These are phyloP conservation scores for Trichoderma polysporum DNA, from an alignment of 2,329 filamentous ascomycete genomes.

Conservation along the genomic window DNA sequence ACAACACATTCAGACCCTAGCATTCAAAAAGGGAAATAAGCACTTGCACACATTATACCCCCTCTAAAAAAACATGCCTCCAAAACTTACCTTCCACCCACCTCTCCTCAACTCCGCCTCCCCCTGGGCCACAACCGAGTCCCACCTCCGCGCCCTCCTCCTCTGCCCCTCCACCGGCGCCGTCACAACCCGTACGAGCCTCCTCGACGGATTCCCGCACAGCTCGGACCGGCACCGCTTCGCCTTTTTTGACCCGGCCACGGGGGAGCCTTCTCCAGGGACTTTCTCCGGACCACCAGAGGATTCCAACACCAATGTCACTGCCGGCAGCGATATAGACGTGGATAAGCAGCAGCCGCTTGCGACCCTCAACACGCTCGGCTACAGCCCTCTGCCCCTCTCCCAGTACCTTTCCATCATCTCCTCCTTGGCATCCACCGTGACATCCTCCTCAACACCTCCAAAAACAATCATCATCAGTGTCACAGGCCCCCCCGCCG, in stretches of 20 bases:
- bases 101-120: slow-evolving; percentile 73
- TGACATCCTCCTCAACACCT: background rate
- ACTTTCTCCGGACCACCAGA: slow-evolving; percentile 14
- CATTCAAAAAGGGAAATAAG: too few relatives aligned
- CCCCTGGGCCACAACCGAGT: slow-evolving; percentile 69
- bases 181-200: slow-evolving; percentile 70
- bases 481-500: slow-evolving; percentile 62
- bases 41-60: background rate
- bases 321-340: rapidly evolving
- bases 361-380: slow-evolving; percentile 66
- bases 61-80: slow-evolving; percentile 20
- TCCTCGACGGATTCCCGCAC: slow-evolving; percentile 64
- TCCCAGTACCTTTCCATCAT: slow-evolving; percentile 57
- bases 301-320: background rate
- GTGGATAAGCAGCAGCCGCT: slow-evolving; percentile 23
- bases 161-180: slow-evolving; percentile 64
- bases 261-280: slow-evolving; percentile 18
- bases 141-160: slow-evolving; percentile 63
- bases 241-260: slow-evolving; percentile 58
- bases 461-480: slow-evolving; percentile 67
- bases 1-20: too few relatives aligned
- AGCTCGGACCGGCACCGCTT: slow-evolving; percentile 60
- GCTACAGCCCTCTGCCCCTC: slow-evolving; percentile 68
- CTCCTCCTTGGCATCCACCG: slow-evolving; percentile 26
- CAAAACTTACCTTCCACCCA: slow-evolving; percentile 52